Base-by-base conservation (phyloP, 768 basidiomycete species). In the Russula dissimulans region DNA sequence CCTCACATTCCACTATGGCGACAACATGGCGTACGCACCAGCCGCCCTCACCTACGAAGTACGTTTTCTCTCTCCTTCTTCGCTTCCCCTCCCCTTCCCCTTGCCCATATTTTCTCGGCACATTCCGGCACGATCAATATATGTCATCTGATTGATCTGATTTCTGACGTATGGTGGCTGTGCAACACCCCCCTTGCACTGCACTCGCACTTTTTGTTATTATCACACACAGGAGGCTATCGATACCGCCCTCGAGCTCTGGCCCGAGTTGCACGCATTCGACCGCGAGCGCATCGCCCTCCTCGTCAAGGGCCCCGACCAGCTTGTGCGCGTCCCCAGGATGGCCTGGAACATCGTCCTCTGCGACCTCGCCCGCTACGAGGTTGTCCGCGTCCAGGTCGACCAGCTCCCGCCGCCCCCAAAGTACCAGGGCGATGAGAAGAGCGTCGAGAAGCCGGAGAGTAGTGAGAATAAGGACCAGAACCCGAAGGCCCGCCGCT, bases 21-120 rank as follows among this genome's bases (percentile, higher is more conserved):
- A 54, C 9, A 52, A 62, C 26, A 64, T 62, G 63, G 60, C 60
- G 10, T 64, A 64, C 36, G 63, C 60, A 12, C 63, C 63, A 7
- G 60, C 63, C 17, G 52, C 54, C 7, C 36, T 32, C 46, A 62
- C 60, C 9, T 64, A 55, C 46, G 60, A 64, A 0, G 63, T 64
- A 18, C 31, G 63, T 42, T 11, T 7, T 43, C 34, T 10, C 10
- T 36, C 34, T 1, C 10, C 11, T 15, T 15, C 1, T n/a, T 53
- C 4, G 9, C 12, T 22, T 11, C 45, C 26, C 8, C 2, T 12
- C 31, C 8, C 47, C n/a, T 17, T 7, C 17, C n/a, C 34, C 34
- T 36, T 36, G 5, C 34, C 34, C 34, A 5, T 36, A 4, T 9
- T 9, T 9, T 36, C 10, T 26, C 22, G 34, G 10, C 34, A 36